phyloP scores from a whole-genome alignment of 164 flowering plant species.

The Hamamelis virginiana region DNA sequence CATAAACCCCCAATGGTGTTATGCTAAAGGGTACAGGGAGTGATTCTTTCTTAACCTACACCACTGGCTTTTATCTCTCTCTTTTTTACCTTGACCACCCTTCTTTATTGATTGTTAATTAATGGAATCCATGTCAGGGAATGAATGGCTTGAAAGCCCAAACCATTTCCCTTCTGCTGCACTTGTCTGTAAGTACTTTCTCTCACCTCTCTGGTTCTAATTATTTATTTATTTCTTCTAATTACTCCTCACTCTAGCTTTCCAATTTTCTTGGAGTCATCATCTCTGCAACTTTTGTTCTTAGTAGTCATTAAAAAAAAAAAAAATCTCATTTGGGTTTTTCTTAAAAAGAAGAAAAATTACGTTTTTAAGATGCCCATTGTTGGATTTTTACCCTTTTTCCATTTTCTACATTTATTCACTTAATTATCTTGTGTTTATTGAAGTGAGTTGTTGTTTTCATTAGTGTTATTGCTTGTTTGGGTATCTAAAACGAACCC shows the following conservation, averaged over 20 bases:
- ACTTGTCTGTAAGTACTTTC: slow-evolving; percentile 32
- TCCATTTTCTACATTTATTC: neutral
- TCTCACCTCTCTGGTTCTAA: neutral
- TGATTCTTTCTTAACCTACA: slow-evolving; percentile 16
- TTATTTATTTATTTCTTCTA: neutral
- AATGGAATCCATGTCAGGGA: slow-evolving; percentile 60
- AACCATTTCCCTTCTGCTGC: slow-evolving; percentile 34
- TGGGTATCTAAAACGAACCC: neutral
- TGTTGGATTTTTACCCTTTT: slow-evolving; percentile 7
- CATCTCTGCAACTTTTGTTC: neutral
- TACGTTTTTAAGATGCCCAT: slow-evolving; percentile 11
- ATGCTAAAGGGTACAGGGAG: slow-evolving; percentile 9
- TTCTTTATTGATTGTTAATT: slow-evolving; percentile 24
- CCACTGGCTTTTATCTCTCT: slow-evolving; percentile 5
- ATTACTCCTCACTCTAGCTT: slow-evolving; percentile 1
- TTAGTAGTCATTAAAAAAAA: neutral
- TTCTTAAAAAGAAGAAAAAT: too few relatives aligned
- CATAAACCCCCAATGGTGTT: neutral
- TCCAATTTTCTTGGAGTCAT: slow-evolving; percentile 31
- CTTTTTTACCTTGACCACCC: slow-evolving; percentile 1
- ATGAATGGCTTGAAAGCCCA: slow-evolving; percentile 50
- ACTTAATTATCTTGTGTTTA: neutral
- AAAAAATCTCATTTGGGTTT: slow-evolving; percentile 15
- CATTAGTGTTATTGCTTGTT: neutral
- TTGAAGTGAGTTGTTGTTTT: slow-evolving; percentile 6